Base-by-base conservation (phyloP, 208 protist species). In the Trypanosoma caninum region DNA sequence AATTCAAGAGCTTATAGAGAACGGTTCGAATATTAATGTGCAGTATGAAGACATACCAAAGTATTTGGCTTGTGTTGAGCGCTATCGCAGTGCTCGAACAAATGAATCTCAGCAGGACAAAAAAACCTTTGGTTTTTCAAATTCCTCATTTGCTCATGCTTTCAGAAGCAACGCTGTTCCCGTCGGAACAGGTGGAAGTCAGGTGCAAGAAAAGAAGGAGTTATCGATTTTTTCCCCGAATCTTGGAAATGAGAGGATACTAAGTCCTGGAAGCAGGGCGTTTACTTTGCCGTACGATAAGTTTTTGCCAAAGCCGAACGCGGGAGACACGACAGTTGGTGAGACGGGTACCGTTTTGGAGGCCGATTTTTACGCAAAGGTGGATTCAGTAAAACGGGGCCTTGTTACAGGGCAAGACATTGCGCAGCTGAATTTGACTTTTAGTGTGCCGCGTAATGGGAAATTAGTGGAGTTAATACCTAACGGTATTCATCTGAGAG, bases 391-490 rank as follows among this genome's bases (percentile, higher is more conserved):
- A 10, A 73, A 68, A 7, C 41, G 38, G n/a, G 85, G 82, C 0
- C 3, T 46, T 13, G 61, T 87, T 34, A 59, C 65, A 1, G 66
- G 72, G 8, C 20, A 53, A 31, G 65, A 77, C 38, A 65, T 92
- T 25, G 63, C 80, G 44, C 72, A 76, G 31, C 73, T 89, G 0
- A 78, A 76, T 23, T 73, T 92, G 14, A 87, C 85, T 20, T 92
- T 92, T 74, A 80, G 78, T 66, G 44, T 83, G 11, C 81, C 81
- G 0, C 78, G 80, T 42, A 76, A 70, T n/a, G 70, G 73, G 18
- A 72, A 74, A 10, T 65, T 91, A 34, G 72, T 91, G 18, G 78
- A 87, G 59, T 68, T 91, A 8, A 66, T 91, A 59, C 76, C 76
- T 38, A 78, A 87, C 50, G 84, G 84, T 65, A 76, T 84, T 56